These are phyloP conservation scores for Phytophthora sp. DNA, from an alignment of 352 stramenopile genomes.

Conservation along the genomic window DNA sequence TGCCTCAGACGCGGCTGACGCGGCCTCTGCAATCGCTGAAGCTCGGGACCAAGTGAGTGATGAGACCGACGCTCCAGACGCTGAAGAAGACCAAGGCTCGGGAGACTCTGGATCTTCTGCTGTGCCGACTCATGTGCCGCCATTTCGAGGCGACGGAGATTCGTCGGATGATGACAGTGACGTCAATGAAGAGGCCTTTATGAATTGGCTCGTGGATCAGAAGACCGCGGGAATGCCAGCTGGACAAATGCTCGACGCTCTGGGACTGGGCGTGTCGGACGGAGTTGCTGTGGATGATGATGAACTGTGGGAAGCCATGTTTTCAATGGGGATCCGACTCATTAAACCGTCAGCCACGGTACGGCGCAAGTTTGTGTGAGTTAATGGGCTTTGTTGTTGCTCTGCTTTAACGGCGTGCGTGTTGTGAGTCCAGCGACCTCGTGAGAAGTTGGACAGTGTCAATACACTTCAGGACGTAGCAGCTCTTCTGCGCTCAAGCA, in stretches of 20 bases:
- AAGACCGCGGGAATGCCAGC: constrained; percentile 68
- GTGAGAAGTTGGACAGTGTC: constrained; percentile 58
- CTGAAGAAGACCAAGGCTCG: constrained; percentile 32
- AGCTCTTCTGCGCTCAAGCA: constrained; percentile 65
- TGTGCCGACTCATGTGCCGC: constrained; percentile 18
- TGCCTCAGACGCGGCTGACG: constrained; percentile 5
- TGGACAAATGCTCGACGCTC: constrained; percentile 75
- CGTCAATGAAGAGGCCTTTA: constrained; percentile 80
- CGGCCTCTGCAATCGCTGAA: constrained; percentile 15
- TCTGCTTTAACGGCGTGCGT: too few relatives aligned
- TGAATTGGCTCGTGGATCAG: constrained; percentile 80
- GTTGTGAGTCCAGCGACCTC: constrained; percentile 31
- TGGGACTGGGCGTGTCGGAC: constrained; percentile 83
- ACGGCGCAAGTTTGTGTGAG: constrained; percentile 14
- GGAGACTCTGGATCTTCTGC: background rate
- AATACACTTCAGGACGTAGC: constrained; percentile 83
- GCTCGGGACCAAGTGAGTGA: constrained; percentile 34
- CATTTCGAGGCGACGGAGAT: constrained; percentile 30
- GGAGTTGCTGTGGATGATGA: constrained; percentile 79
- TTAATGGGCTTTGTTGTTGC: background rate
- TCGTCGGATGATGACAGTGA: constrained; percentile 43
- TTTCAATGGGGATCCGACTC: constrained; percentile 85
- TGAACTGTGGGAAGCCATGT: constrained; percentile 85
- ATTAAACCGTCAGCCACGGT: constrained; percentile 72
- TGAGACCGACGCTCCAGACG: constrained; percentile 28